Conservation (phyloP, 2,329 filamentous ascomycete genomes). For the Cryphonectria japonica region DNA sequence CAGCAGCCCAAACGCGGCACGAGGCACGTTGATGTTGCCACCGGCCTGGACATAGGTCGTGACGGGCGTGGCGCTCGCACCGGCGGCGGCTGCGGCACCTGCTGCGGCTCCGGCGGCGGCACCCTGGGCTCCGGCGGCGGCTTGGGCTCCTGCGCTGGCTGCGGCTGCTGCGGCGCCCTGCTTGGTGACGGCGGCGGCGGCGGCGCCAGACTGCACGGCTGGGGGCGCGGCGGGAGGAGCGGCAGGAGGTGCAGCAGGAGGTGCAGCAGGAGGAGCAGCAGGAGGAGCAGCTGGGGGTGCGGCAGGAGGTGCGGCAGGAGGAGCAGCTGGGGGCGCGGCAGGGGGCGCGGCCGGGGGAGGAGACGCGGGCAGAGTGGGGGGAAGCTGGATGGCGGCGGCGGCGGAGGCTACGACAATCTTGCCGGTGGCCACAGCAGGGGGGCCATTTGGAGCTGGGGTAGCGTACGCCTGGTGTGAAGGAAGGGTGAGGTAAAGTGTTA, state of each 20-base stretch:
- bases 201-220: not conserved
- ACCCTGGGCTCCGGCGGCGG: not conserved
- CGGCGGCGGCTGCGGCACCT: not conserved
- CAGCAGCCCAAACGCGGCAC: not conserved
- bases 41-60: conserved; percentile 5
- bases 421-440: not conserved
- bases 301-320: too few species aligned
- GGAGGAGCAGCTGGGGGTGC: too few species aligned
- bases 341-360: too few species aligned
- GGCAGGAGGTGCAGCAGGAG: not conserved
- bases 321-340: not conserved
- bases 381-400: not conserved
- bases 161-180: not conserved
- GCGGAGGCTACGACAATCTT: not conserved
- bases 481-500: not conserved
- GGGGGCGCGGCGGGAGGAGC: too few species aligned
- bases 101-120: not conserved
- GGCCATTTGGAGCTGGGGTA: not conserved
- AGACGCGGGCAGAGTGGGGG: not conserved
- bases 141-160: not conserved
- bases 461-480: not conserved
- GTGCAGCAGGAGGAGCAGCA: too few species aligned
- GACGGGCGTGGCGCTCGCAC: not conserved
- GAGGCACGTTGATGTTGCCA: conserved; percentile 8
- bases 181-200: not conserved